phyloP scores from a whole-genome alignment of 2,329 filamentous ascomycete species.

The Dryadomyces sulphureus region DNA sequence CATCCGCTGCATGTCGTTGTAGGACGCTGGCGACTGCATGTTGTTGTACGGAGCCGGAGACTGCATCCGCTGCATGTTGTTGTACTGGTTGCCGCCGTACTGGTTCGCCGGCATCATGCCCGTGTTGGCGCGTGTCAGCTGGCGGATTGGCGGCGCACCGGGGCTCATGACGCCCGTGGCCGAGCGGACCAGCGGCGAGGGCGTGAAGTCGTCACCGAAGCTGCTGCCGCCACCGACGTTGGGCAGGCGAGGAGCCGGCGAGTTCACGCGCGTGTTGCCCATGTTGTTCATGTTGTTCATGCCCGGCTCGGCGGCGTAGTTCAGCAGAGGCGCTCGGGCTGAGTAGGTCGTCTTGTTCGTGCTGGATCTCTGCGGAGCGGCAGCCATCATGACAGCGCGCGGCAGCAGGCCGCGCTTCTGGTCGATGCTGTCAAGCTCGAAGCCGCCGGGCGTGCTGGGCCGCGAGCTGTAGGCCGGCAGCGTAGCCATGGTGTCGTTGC shows the following conservation, averaged over 20 bases:
- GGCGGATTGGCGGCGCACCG: background rate
- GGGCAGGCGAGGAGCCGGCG: conserved; percentile 14
- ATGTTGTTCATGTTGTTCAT: conserved; percentile 1
- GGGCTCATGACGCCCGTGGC: conserved; percentile 11
- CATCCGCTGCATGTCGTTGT: too few species aligned
- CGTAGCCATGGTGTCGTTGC: conserved; percentile 46
- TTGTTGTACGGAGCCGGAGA: background rate
- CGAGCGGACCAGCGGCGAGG: conserved; percentile 9
- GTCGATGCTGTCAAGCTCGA: conserved; percentile 37
- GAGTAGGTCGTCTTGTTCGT: conserved; percentile 12
- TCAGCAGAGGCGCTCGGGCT: conserved; percentile 16
- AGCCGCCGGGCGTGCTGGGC: conserved; percentile 36
- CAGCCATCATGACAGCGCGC: conserved; percentile 20
- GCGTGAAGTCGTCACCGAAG: background rate
- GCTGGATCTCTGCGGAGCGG: conserved; percentile 6
- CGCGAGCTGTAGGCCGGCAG: conserved; percentile 48
- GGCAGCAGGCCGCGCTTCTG: conserved; percentile 29
- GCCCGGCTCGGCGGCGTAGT: conserved; percentile 18
- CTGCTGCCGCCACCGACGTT: background rate
- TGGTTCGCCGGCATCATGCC: conserved; percentile 6
- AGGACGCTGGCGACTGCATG: too few species aligned
- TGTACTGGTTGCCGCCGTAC: background rate
- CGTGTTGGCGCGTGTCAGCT: conserved; percentile 14
- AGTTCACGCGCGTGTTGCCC: conserved; percentile 11
- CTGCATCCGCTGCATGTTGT: background rate